Evolutionary conservation across 306 rosid genomes (phyloP).

Genomic region (Hylodesmum podocarpum): DNA sequence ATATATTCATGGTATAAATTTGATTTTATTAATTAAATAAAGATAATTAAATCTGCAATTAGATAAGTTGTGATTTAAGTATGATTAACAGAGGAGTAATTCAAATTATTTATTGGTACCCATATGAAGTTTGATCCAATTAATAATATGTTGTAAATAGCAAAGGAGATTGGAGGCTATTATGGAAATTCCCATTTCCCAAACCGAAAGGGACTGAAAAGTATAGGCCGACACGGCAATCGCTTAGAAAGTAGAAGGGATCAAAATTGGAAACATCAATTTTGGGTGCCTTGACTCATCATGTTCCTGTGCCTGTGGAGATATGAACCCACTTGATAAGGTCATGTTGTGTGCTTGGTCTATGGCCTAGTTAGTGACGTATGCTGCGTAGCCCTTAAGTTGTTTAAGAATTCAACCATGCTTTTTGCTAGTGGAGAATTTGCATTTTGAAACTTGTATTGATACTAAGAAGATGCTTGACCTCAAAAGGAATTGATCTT

Average conservation of each 20-base stretch:
- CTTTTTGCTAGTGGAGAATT: constrained; percentile 31
- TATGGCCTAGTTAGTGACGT: background rate
- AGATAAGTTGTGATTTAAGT: background rate
- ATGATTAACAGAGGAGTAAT: background rate
- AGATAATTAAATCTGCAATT: no score
- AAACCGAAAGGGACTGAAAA: constrained; percentile 14
- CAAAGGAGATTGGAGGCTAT: background rate
- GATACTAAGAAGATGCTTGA: background rate
- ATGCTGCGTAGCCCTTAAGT: background rate
- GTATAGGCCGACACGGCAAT: background rate
- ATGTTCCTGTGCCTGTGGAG: background rate
- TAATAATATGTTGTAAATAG: background rate
- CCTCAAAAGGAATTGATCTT: constrained; percentile 1
- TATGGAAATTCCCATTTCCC: background rate
- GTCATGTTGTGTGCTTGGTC: constrained; percentile 25
- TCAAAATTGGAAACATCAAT: constrained; percentile 11
- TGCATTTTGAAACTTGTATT: background rate
- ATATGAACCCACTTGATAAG: constrained; percentile 16
- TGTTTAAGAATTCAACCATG: background rate
- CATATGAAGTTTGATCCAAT: background rate
- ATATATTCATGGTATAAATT: no score
- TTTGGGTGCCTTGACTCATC: constrained; percentile 15
- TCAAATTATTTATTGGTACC: background rate
- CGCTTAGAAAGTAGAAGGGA: constrained; percentile 7
- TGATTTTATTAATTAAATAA: no score